Percentiles rank a stretch among this genome's conserved stretches.
These are phyloP conservation scores for Pichia kluyveri DNA, from an alignment of 805 yeast genomes.

Conservation along the genomic window DNA sequence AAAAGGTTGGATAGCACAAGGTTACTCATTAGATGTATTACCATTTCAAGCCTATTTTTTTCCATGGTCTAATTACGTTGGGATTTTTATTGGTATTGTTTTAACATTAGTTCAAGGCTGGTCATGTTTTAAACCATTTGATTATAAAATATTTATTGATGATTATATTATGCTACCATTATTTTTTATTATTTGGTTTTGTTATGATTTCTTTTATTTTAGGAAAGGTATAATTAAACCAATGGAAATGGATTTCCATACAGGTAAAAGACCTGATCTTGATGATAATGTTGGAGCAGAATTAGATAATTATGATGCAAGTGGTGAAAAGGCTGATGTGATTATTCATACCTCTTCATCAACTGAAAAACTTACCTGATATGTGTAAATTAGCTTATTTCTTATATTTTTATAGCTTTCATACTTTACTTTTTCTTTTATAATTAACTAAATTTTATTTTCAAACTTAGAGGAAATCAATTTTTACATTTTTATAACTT, in stretches of 20 bases:
- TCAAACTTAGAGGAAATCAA: too few species aligned
- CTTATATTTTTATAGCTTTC: too few species aligned
- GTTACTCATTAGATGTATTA: conserved; percentile 36
- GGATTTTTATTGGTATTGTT: conserved; percentile 40
- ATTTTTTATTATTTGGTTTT: conserved; percentile 33
- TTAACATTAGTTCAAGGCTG: conserved; percentile 59
- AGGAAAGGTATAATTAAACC: conserved; percentile 26
- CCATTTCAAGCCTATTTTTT: conserved; percentile 43
- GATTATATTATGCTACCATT: conserved; percentile 57
- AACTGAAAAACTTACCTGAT: neutral
- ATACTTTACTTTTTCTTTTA: too few species aligned
- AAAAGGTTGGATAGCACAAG: conserved; percentile 34
- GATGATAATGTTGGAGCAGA: conserved; percentile 15
- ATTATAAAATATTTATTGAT: conserved; percentile 47
- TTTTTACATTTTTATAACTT: too few species aligned
- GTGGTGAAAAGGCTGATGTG: neutral
- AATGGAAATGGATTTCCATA: conserved; percentile 39
- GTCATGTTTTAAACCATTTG: conserved; percentile 52
- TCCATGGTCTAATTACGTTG: conserved; percentile 43
- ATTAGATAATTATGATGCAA: conserved; percentile 3
- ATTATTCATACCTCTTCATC: neutral
- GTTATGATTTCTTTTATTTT: conserved; percentile 14
- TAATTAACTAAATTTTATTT: too few species aligned
- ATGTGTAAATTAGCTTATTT: too few species aligned
- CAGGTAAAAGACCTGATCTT: conserved; percentile 37